Percentiles rank a stretch among this genome's conserved stretches.
These are phyloP conservation scores for Tricholoma hemisulphureum DNA, from an alignment of 768 basidiomycete genomes.

Conservation along the genomic window DNA sequence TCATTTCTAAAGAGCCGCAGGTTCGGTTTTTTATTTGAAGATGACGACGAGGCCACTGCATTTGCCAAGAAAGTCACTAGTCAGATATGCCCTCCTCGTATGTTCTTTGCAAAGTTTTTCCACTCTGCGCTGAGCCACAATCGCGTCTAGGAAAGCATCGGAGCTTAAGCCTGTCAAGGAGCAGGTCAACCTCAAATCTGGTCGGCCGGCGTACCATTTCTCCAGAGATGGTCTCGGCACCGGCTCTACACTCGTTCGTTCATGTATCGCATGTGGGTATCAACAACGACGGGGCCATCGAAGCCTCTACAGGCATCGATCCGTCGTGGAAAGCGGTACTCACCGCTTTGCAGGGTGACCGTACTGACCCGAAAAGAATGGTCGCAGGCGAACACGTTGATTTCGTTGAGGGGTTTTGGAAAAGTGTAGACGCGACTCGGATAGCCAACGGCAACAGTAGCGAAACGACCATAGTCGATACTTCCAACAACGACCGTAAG, in stretches of 20 bases:
- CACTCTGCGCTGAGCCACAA: neutral
- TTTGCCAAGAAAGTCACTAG: conserved; percentile 40
- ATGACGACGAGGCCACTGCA: conserved; percentile 45
- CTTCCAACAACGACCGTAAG: conserved; percentile 5
- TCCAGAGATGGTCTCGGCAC: conserved; percentile 53
- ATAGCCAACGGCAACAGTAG: conserved; percentile 6
- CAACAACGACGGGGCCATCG: conserved; percentile 47
- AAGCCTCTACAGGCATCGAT: conserved; percentile 53
- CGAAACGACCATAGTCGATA: conserved; percentile 1
- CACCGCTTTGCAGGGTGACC: conserved; percentile 20
- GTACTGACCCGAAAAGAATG: conserved; percentile 18
- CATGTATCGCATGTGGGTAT: conserved; percentile 68
- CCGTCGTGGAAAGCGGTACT: conserved; percentile 49
- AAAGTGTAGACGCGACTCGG: conserved; percentile 24
- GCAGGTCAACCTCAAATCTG: conserved; percentile 29
- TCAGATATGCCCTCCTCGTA: conserved; percentile 27
- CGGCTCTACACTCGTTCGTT: conserved; percentile 59
- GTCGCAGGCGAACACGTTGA: conserved; percentile 27
- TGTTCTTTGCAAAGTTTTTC: conserved; percentile 16
- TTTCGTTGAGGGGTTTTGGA: conserved; percentile 35
- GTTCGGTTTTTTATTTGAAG: conserved; percentile 52
- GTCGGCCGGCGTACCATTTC: conserved; percentile 28
- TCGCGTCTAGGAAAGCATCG: conserved; percentile 20
- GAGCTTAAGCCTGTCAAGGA: conserved; percentile 34
- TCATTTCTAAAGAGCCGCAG: conserved; percentile 50